Evolutionary conservation across 805 yeast species (phyloP).

Genomic region (Starmerella asiatica): DNA sequence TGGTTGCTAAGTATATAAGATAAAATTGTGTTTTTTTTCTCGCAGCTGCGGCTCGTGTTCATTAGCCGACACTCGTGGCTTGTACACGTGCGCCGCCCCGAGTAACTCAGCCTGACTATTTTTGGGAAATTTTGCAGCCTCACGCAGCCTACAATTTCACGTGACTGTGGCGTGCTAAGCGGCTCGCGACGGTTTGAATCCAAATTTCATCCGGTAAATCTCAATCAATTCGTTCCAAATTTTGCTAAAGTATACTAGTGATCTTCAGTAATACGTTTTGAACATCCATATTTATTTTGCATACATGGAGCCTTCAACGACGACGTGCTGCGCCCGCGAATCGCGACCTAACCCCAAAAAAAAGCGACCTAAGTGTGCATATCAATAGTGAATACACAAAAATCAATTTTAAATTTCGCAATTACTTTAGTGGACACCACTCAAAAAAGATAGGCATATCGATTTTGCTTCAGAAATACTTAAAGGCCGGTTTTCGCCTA

Average conservation of each 20-base stretch:
- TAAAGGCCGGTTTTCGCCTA: neutral
- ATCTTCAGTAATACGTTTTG: constrained; percentile 4
- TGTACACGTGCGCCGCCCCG: too few species aligned
- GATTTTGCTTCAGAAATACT: neutral
- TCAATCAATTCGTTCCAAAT: neutral
- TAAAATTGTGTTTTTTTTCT: too few species aligned
- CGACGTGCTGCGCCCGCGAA: neutral
- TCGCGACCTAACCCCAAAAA: constrained; percentile 2
- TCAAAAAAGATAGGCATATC: constrained; percentile 6
- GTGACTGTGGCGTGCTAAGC: neutral
- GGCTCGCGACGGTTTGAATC: neutral
- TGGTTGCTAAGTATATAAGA: too few species aligned
- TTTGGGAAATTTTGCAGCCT: too few species aligned
- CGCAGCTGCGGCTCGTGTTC: too few species aligned
- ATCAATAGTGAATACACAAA: constrained; percentile 6
- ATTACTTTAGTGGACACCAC: constrained; percentile 5
- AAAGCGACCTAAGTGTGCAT: neutral
- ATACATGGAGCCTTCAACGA: constrained; percentile 6
- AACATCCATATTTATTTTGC: constrained; percentile 5
- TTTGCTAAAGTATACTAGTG: constrained; percentile 3
- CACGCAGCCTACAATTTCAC: too few species aligned
- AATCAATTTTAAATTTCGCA: constrained; percentile 1
- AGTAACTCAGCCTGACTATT: too few species aligned
- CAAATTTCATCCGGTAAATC: neutral
- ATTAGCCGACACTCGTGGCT: too few species aligned